A percentile compares a stretch with the other conserved stretches of the same genome.
These are phyloP conservation scores for Claviceps spartinae DNA, from an alignment of 2,329 filamentous ascomycete species.

Conservation along the genomic window DNA sequence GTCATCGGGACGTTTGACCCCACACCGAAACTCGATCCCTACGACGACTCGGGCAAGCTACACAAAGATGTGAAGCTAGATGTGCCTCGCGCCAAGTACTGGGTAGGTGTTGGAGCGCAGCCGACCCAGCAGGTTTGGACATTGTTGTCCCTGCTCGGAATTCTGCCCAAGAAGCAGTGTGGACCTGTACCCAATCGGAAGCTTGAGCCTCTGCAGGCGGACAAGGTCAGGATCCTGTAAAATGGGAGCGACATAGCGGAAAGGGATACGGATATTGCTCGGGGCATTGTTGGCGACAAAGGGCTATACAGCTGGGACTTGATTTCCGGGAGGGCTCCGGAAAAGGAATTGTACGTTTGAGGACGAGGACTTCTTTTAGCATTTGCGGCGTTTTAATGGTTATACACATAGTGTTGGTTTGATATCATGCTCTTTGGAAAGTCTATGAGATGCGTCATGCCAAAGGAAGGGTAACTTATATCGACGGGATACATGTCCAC, in stretches of 20 bases:
- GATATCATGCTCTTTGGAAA: too few relatives aligned
- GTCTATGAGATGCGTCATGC: too few relatives aligned
- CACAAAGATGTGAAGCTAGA: constrained; percentile 92
- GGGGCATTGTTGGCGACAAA: not conserved
- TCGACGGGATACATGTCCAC: too few relatives aligned
- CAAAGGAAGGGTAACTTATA: too few relatives aligned
- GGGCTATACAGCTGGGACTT: not conserved
- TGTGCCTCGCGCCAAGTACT: constrained; percentile 70
- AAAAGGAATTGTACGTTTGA: not conserved
- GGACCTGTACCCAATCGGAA: constrained; percentile 16
- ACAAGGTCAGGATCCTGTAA: constrained; percentile 18
- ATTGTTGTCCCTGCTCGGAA: constrained; percentile 62
- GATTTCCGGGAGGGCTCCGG: not conserved
- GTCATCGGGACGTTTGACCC: constrained; percentile 74
- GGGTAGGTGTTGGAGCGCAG: constrained; percentile 93
- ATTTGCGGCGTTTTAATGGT: not conserved
- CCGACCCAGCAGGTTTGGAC: constrained; percentile 84
- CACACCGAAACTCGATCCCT: constrained; percentile 46
- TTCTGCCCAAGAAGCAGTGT: constrained; percentile 25
- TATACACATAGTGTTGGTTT: not conserved
- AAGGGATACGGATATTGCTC: too few relatives aligned
- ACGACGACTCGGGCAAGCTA: constrained; percentile 49
- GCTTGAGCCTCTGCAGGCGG: constrained; percentile 14
- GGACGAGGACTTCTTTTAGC: not conserved
- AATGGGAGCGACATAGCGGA: not conserved